Percentiles rank a stretch among this genome's conserved stretches.
These are phyloP conservation scores for Colletotrichum brevisporum DNA, from an alignment of 2,329 filamentous ascomycete genomes.

Conservation along the genomic window DNA sequence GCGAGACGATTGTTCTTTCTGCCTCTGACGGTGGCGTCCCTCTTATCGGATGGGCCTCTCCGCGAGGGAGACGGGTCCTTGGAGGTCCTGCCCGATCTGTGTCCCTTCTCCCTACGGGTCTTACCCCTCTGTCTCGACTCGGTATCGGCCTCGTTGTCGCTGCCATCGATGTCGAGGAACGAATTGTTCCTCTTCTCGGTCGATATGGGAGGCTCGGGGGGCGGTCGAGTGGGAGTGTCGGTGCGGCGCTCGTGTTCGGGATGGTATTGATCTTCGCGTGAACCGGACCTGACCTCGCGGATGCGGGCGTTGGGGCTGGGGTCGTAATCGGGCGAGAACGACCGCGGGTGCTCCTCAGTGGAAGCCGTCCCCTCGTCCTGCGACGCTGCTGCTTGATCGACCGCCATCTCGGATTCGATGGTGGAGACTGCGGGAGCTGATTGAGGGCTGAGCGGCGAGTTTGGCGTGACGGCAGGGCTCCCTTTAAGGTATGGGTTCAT, in stretches of 20 bases:
- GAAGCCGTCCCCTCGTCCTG: conserved; percentile 18
- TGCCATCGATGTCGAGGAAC: conserved; percentile 65
- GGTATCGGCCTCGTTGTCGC: conserved; percentile 61
- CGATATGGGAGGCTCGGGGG: conserved; percentile 49
- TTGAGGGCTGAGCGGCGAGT: conserved; percentile 27
- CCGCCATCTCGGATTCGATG: conserved; percentile 30
- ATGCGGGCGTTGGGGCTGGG: conserved; percentile 81
- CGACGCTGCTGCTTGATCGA: conserved; percentile 5
- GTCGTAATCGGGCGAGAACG: conserved; percentile 83
- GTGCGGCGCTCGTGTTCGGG: conserved; percentile 34
- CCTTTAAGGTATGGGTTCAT: conserved; percentile 85
- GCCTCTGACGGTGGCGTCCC: conserved; percentile 33
- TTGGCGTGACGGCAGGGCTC: conserved; percentile 43
- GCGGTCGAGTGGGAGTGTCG: conserved; percentile 54
- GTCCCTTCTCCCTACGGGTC: conserved; percentile 16
- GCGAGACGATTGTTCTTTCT: conserved; percentile 42
- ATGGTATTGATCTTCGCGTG: conserved; percentile 45
- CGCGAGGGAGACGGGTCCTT: conserved; percentile 27
- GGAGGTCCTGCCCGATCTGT: conserved; percentile 27
- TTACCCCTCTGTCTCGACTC: conserved; percentile 42
- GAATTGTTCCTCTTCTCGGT: conserved; percentile 59
- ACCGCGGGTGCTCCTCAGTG: conserved; percentile 59
- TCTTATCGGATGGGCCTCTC: conserved; percentile 3
- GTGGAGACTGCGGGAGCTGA: conserved; percentile 14
- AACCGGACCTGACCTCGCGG: conserved; percentile 69